Base-by-base conservation (phyloP, 352 stramenopile genomes). In the Saprolegnia diclina region DNA sequence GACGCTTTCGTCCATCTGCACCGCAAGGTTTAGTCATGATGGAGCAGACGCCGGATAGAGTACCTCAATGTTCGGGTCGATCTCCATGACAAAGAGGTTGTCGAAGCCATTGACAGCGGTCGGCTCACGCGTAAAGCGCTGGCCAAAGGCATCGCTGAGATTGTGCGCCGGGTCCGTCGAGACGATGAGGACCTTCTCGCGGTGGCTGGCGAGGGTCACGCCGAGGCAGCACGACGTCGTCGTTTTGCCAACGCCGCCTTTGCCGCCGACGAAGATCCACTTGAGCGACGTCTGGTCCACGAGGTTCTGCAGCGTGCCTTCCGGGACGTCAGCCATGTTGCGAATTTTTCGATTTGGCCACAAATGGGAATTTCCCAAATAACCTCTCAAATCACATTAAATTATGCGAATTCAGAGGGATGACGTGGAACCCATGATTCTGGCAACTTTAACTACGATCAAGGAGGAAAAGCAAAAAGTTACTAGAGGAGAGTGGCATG, bases 91-190 rank as follows among this genome's bases (percentile, higher is more conserved):
- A 40, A 87, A 97, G 10, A 99, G 85, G 74, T 99, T 99, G 40
- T 90, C 87, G 74, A 99, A 99, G 18, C 97, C 97, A 66, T 99
- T 91, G 64, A 99, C 97, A 11, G 94, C 86, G 37, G 93, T 99
- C 19, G 97, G 97, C 75, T 99, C 94, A 38, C 95, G 89, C 53
- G 93, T 98, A 77, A 99, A 99, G 79, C 99, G 99, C 77, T 99
- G 97, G 6, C 94, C 97, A 81, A 99, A 99, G 19, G 97, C 97
- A 78, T 99, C 97, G 74, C 91, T 97, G 59, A 99, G 83, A 82
- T 99, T 99, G 83, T 99, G 97, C n/a, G 97, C 97, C 0, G 97
- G 97, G 77, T 99, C 97, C 22, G 97, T 99, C n/a, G 94, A 99
- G 50, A 99, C 94, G 71, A 99, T 97, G 53, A 99, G 83, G 62